Evolutionary conservation across 2,329 filamentous ascomycete genomes (phyloP), one percentile per base, ranked within the genome.

Genomic region (Arthroderma uncinatum): DNA sequence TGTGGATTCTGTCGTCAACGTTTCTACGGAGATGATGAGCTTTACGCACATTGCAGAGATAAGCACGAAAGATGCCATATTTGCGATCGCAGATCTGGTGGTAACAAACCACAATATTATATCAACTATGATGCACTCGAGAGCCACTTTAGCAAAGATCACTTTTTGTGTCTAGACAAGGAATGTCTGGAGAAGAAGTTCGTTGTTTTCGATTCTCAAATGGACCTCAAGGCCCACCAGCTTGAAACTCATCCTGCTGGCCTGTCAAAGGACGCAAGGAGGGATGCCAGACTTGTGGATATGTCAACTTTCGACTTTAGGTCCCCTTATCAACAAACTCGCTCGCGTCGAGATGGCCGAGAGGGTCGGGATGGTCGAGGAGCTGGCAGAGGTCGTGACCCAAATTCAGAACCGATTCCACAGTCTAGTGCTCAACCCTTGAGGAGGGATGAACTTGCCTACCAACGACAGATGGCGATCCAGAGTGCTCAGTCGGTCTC

Each of bases 151-250:
- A 80, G 82, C 61, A 85, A 85, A 63, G 90, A 93, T 58, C 93
- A 98, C 70, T 95, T 85, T 67, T 75, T 91, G 0, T 98, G 93
- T 67, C 71, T 82, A 5, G 90, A 98, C 65, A 79, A 81, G 56
- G 91, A 95, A 67, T 98, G 93, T 66, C 70, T 93, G 67, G 93
- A 97, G 64, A 95, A 95, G 80, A 97, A 96, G 69, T 96, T 97
- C 68, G 87, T 97, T 30, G 93, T 97, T 0, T 98, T 98, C 64
- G 89, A 89, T 57, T 91, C 90, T 0, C 89, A 96, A 66, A 84
- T 98, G 78, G 93, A 98, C 66, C 75, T 98, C 50, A 95, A 97
- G 70, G 93, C 87, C 2, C 93, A 98, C 72, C 89, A 95, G 69
- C 74, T 98, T 8, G 85, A 87, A 64, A 82, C 85, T 56, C 93